Evolutionary conservation across 2,329 filamentous ascomycete genomes (phyloP), one percentile per base, ranked within the genome.

Genomic region (Arthrobotrys sinensis): DNA sequence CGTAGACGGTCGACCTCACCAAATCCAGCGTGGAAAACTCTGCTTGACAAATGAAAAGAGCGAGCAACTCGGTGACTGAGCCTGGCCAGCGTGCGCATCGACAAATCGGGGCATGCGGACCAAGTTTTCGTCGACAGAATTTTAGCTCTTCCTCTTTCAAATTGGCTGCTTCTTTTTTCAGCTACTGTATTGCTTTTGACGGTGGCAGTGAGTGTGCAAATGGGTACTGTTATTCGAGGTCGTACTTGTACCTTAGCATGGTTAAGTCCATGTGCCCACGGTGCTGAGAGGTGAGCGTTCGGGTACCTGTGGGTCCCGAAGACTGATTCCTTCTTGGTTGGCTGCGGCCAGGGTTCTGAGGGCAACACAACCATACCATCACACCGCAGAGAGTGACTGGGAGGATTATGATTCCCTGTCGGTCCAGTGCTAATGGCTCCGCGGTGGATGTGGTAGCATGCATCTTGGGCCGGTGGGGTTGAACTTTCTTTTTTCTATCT

Each of bases 161-260:
- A 71, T 71, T 77, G 60, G 72, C 45, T 77, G 73, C 73, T 77
- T 65, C 73, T 77, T 77, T 77, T 77, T 77, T 77, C 73, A 77
- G 73, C 73, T 77, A 71, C 66, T 12, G 28, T 53, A 48, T 77
- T 77, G 73, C 73, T 77, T 77, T 77, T 71, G 43, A 71, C 38
- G 24, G 73, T 77, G 73, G 73, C 73, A 77, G 73, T 77, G 73
- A 65, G 60, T 12, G 19, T 48, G 38, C 57, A 38, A 38, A 75
- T 62, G 21, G 72, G 65, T 70, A 70, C 65, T 24, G 57, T 50
- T 69, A 21, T 12, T 48, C 48, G 48, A 60, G 50, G 66, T 70
- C 28, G 66, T 65, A 70, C 73, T 66, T 70, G 66, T 71, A 70
- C 60, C 66, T 70, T 55, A 71, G 66, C 73, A 77, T 70, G 73